Conservation (phyloP, 805 yeast genomes). For the Ogataea trehaloabstinens region DNA sequence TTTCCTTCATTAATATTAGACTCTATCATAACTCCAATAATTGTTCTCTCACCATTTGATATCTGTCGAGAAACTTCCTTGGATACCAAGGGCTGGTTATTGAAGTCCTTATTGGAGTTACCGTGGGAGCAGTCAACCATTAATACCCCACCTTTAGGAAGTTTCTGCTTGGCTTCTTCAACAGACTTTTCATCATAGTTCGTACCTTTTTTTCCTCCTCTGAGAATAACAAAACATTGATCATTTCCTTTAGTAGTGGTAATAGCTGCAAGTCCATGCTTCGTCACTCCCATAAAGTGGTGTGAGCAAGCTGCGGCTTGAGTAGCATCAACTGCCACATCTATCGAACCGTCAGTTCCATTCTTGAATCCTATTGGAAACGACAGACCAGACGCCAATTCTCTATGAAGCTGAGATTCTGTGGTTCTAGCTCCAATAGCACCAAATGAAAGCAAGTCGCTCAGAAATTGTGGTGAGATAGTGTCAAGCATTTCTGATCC, state of each 20-base stretch:
- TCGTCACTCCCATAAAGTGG: slow-evolving; percentile 96
- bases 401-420: slow-evolving; percentile 97
- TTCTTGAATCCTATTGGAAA: slow-evolving; percentile 99
- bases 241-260: slow-evolving; percentile 95
- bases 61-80: slow-evolving; percentile 79
- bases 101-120: slow-evolving; percentile 89
- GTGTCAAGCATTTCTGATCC: slow-evolving; percentile 99
- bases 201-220: slow-evolving; percentile 95
- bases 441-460: slow-evolving; percentile 89
- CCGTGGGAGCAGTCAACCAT: slow-evolving; percentile 99
- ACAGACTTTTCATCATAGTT: slow-evolving; percentile 86
- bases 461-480: slow-evolving; percentile 91
- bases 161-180: slow-evolving; percentile 60
- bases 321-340: slow-evolving; percentile 92
- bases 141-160: slow-evolving; percentile 51
- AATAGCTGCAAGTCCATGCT: slow-evolving; percentile 95
- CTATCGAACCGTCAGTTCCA: slow-evolving; percentile 94
- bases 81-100: slow-evolving; percentile 94
- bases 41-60: slow-evolving; percentile 70
- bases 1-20: slow-evolving; percentile 88
- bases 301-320: slow-evolving; percentile 89
- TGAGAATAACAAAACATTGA: slow-evolving; percentile 87
- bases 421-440: slow-evolving; percentile 99
- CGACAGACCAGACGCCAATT: slow-evolving; percentile 94
- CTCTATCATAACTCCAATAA: slow-evolving; percentile 96